Percentiles rank a stretch among this genome's conserved stretches.
Conservation (phyloP, 352 stramenopile genomes). For the Globisporangium recalcitrans region DNA sequence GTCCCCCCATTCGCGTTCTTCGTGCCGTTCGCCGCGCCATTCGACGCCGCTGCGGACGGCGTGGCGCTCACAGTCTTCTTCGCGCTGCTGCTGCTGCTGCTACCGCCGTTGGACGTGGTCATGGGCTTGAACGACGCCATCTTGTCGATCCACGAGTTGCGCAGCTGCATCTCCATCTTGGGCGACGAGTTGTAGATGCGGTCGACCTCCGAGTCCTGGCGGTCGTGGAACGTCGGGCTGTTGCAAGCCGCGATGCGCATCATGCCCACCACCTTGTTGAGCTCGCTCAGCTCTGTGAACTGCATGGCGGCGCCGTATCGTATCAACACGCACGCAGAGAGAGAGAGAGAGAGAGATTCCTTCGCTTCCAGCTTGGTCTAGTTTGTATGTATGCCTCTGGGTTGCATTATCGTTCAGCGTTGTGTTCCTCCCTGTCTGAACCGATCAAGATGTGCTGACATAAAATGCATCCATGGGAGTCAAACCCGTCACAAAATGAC, state of each 20-base stretch:
- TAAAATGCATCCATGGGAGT: too few relatives aligned
- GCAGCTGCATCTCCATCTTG: slow-evolving; percentile 83
- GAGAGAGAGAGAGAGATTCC: too few relatives aligned
- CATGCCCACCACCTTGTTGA: slow-evolving; percentile 78
- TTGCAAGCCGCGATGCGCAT: slow-evolving; percentile 79
- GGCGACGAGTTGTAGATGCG: slow-evolving; percentile 88
- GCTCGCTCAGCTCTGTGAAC: slow-evolving; percentile 86
- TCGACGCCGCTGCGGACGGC: not conserved
- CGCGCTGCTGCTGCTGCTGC: slow-evolving; percentile 5
- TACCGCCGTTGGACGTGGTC: slow-evolving; percentile 19
- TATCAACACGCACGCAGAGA: too few relatives aligned
- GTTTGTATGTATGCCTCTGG: too few relatives aligned
- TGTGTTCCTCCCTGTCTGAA: too few relatives aligned
- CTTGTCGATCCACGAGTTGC: slow-evolving; percentile 87
- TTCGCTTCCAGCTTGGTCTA: too few relatives aligned
- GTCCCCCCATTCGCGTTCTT: slow-evolving; percentile 1
- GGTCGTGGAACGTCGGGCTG: slow-evolving; percentile 86
- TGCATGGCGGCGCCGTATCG: slow-evolving; percentile 51
- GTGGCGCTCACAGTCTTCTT: slow-evolving; percentile 49
- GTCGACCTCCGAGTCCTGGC: slow-evolving; percentile 86
- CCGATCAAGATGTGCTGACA: too few relatives aligned
- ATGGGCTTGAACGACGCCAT: slow-evolving; percentile 73
- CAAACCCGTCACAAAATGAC: too few relatives aligned
- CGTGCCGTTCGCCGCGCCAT: not conserved
- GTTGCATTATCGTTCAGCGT: too few relatives aligned